Conservation (phyloP, 768 basidiomycete genomes). For the Lactarius hatsudake region DNA sequence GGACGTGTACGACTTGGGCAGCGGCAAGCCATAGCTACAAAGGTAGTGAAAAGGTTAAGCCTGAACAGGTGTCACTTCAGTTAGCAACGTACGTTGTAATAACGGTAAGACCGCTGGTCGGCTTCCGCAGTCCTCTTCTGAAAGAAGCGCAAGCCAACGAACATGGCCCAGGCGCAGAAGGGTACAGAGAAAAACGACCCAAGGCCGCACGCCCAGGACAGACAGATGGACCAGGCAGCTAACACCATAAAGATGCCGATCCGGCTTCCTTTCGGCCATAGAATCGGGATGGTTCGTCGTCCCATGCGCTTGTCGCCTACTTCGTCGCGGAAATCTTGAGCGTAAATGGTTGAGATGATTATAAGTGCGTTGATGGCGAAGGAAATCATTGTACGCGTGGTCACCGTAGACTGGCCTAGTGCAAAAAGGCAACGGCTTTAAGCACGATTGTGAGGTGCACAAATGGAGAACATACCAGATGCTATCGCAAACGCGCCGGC, state of each 20-base stretch:
- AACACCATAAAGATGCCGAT: conserved; percentile 28
- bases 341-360: conserved; percentile 39
- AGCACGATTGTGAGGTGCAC: neutral
- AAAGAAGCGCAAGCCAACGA: conserved; percentile 29
- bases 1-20: conserved; percentile 16
- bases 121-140: conserved; percentile 18
- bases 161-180: conserved; percentile 25
- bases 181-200: conserved; percentile 10
- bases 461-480: conserved; percentile 1
- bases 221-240: conserved; percentile 29
- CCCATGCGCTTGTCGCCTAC: conserved; percentile 34
- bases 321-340: conserved; percentile 37
- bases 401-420: conserved; percentile 1
- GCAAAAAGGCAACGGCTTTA: neutral
- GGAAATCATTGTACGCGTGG: conserved; percentile 8
- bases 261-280: conserved; percentile 24
- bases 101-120: conserved; percentile 32
- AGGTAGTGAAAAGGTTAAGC: neutral
- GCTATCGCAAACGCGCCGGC: conserved; percentile 30
- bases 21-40: conserved; percentile 14
- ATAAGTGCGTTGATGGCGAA: conserved; percentile 33
- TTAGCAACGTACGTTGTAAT: conserved; percentile 32
- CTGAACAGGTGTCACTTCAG: neutral
- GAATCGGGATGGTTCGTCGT: conserved; percentile 35
- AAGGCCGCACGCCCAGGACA: conserved; percentile 29